phyloP scores from a whole-genome alignment of 164 flowering plant genomes.

The Vitis cinerea region DNA sequence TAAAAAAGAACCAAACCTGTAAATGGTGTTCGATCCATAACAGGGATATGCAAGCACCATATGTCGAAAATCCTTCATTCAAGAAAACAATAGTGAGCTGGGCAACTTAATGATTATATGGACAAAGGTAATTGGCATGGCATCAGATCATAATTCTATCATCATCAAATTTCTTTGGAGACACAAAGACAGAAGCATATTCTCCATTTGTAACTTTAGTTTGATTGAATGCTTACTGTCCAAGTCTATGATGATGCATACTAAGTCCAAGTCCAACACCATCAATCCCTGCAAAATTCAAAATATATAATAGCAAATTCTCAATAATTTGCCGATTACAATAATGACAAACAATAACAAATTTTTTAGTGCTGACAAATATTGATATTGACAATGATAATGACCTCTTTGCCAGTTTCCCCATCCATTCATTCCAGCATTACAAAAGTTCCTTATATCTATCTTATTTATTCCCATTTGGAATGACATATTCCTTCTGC shows the following conservation, averaged over 20 bases:
- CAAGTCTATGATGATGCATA: constrained; percentile 36
- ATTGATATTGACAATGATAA: no score
- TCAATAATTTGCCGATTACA: no score
- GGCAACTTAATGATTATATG: no score
- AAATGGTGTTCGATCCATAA: constrained; percentile 46
- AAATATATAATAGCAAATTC: not conserved
- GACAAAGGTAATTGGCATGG: not conserved
- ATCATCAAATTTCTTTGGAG: not conserved
- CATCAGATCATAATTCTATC: not conserved
- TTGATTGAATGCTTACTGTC: constrained; percentile 27
- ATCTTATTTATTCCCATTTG: no score
- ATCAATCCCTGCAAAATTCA: constrained; percentile 29
- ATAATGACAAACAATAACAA: no score
- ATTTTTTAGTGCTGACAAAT: no score
- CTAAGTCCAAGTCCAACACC: constrained; percentile 45
- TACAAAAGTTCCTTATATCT: no score
- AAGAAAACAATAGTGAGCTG: not conserved
- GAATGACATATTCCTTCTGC: no score
- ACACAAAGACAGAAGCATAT: no score
- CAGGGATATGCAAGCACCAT: constrained; percentile 54
- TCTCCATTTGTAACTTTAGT: no score
- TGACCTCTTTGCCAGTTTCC: no score
- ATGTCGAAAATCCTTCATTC: constrained; percentile 44
- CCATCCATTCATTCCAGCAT: no score
- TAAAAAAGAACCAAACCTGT: constrained; percentile 21